Conservation (phyloP, 257 asterid species). For the Schizonepeta tenuifolia region DNA sequence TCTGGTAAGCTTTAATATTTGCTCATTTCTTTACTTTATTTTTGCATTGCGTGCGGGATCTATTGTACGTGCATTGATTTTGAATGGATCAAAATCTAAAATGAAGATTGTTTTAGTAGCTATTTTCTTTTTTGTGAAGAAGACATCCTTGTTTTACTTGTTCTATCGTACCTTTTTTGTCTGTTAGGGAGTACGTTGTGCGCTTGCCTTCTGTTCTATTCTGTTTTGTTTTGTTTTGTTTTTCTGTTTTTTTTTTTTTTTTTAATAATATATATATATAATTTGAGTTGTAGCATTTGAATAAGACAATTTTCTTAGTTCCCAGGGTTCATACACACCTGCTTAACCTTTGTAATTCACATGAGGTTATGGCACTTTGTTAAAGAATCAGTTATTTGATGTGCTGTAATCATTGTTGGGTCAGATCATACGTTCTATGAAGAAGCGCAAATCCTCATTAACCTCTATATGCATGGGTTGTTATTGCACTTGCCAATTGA, state of each 20-base stretch:
- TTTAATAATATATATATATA: too few relatives aligned
- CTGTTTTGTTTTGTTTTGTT: not conserved
- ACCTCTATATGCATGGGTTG: not conserved
- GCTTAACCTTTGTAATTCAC: not conserved
- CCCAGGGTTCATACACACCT: not conserved
- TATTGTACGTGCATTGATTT: not conserved
- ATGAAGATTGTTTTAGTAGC: slow-evolving; percentile 7
- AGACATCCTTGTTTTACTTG: not conserved
- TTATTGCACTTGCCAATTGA: slow-evolving; percentile 6
- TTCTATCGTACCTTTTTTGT: not conserved
- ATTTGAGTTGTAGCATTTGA: slow-evolving; percentile 11
- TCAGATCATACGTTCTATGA: not conserved
- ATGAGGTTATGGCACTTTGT: not conserved
- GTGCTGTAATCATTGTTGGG: not conserved
- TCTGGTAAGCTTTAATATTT: slow-evolving; percentile 42
- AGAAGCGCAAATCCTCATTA: not conserved
- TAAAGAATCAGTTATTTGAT: not conserved
- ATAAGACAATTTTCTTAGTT: not conserved
- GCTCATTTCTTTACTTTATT: not conserved
- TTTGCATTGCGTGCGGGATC: slow-evolving; percentile 10
- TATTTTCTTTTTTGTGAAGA: not conserved
- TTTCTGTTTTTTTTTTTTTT: too few relatives aligned
- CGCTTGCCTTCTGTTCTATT: not conserved
- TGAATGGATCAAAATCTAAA: not conserved
- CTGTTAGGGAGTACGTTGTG: not conserved